Conservation (phyloP, 345 rosid genomes). For the Boechera stricta region DNA sequence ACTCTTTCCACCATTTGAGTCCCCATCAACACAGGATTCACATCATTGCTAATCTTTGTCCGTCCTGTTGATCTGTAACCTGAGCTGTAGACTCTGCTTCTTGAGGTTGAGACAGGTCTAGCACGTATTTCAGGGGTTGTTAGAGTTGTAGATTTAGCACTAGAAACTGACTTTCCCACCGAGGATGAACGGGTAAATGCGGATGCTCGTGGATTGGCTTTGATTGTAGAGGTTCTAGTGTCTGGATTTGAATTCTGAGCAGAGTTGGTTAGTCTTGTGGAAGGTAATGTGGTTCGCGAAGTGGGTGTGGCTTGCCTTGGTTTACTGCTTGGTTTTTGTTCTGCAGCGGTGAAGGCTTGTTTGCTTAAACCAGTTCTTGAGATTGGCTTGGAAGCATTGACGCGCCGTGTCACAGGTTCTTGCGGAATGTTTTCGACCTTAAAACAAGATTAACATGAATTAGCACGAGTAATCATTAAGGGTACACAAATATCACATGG, state of each 20-base stretch:
- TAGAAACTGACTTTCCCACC: constrained; percentile 52
- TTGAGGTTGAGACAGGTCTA: constrained; percentile 57
- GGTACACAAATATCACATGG: background rate
- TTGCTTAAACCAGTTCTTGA: constrained; percentile 49
- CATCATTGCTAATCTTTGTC: constrained; percentile 57
- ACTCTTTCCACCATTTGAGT: constrained; percentile 90
- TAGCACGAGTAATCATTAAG: constrained; percentile 21
- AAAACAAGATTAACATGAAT: constrained; percentile 35
- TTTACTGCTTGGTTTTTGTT: constrained; percentile 45
- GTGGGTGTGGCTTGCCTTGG: constrained; percentile 74
- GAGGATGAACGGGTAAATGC: constrained; percentile 54
- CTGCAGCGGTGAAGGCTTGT: constrained; percentile 38
- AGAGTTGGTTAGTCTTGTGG: constrained; percentile 39
- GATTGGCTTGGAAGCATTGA: constrained; percentile 47
- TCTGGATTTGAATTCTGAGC: constrained; percentile 17
- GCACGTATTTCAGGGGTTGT: constrained; percentile 56
- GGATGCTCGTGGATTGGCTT: constrained; percentile 49
- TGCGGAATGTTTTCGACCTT: constrained; percentile 65
- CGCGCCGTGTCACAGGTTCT: constrained; percentile 53
- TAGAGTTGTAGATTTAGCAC: constrained; percentile 55
- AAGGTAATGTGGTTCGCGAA: constrained; percentile 56
- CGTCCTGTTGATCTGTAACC: constrained; percentile 56
- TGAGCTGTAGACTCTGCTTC: constrained; percentile 54
- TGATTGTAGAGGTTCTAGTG: constrained; percentile 15
- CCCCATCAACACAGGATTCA: constrained; percentile 75